Conservation (phyloP, 352 stramenopile genomes). For the Pseudoperonospora humuli region DNA sequence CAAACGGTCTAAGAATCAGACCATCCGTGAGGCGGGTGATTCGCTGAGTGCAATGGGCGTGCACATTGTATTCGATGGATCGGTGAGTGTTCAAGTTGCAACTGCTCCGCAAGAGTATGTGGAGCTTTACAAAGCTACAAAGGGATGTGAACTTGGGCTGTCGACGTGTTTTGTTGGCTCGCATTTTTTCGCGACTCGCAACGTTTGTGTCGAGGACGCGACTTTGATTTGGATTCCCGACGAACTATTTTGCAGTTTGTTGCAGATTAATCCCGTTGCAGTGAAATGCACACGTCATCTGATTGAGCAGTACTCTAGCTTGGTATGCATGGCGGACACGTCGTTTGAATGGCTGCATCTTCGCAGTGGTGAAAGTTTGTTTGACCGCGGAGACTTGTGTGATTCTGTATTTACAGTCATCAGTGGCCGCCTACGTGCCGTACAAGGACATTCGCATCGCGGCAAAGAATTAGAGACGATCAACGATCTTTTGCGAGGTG, state of each 20-base stretch:
- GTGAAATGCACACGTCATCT: slow-evolving; percentile 52
- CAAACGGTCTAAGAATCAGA: slow-evolving; percentile 21
- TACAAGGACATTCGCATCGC: slow-evolving; percentile 54
- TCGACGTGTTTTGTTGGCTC: slow-evolving; percentile 56
- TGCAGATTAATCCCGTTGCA: slow-evolving; percentile 45
- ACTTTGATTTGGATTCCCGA: slow-evolving; percentile 51
- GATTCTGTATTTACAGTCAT: slow-evolving; percentile 79
- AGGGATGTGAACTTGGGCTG: slow-evolving; percentile 63
- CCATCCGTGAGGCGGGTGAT: slow-evolving; percentile 16
- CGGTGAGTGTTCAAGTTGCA: slow-evolving; percentile 44
- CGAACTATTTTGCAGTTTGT: slow-evolving; percentile 43
- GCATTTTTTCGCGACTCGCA: slow-evolving; percentile 29
- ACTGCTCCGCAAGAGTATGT: slow-evolving; percentile 30
- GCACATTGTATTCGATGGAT: slow-evolving; percentile 54
- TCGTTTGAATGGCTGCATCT: slow-evolving; percentile 83
- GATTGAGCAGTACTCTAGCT: slow-evolving; percentile 57
- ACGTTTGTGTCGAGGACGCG: slow-evolving; percentile 41
- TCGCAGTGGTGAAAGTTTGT: slow-evolving; percentile 72
- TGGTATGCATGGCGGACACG: slow-evolving; percentile 67
- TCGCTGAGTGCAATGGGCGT: slow-evolving; percentile 27
- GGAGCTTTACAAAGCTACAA: slow-evolving; percentile 42
- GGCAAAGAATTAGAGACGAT: slow-evolving; percentile 67
- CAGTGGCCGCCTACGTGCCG: slow-evolving; percentile 63
- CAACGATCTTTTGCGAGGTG: slow-evolving; percentile 70
- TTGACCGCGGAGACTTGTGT: slow-evolving; percentile 65